These are phyloP conservation scores for Phytophthora citrophthora DNA, from an alignment of 352 stramenopile genomes.

Conservation along the genomic window DNA sequence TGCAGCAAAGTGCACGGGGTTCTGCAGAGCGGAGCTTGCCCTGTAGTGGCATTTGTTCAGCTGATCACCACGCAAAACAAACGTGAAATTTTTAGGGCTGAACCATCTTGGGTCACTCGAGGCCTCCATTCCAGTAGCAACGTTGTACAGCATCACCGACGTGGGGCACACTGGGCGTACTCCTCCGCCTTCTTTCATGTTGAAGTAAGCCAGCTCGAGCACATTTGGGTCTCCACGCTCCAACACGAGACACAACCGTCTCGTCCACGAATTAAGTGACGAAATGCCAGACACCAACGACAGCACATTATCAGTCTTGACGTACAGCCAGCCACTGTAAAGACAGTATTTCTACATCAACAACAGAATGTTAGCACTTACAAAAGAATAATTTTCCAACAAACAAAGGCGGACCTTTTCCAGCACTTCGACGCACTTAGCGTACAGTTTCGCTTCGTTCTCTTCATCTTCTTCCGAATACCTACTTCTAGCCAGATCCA, in stretches of 20 bases:
- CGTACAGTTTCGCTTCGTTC: conserved; percentile 31
- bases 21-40: conserved; percentile 35
- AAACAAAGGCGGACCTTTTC: conserved; percentile 45
- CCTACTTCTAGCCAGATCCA: conserved; percentile 49
- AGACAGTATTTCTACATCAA: conserved; percentile 53
- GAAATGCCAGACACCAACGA: conserved; percentile 64
- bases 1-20: conserved; percentile 65
- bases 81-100: conserved; percentile 69
- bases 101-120: conserved; percentile 72
- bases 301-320: conserved; percentile 68
- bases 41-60: conserved; percentile 45
- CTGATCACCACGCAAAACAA: conserved; percentile 49
- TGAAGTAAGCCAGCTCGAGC: conserved; percentile 79
- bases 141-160: conserved; percentile 68
- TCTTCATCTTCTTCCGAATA: conserved; percentile 36
- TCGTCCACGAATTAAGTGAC: conserved; percentile 69
- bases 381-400: neutral
- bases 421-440: conserved; percentile 62
- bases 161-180: conserved; percentile 59
- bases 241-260: conserved; percentile 74
- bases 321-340: conserved; percentile 69
- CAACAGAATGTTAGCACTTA: conserved; percentile 8
- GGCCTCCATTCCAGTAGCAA: conserved; percentile 50
- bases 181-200: conserved; percentile 45
- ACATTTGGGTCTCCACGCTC: conserved; percentile 61